Evolutionary conservation across 345 rosid species (phyloP).

Genomic region (Salix suchowensis): DNA sequence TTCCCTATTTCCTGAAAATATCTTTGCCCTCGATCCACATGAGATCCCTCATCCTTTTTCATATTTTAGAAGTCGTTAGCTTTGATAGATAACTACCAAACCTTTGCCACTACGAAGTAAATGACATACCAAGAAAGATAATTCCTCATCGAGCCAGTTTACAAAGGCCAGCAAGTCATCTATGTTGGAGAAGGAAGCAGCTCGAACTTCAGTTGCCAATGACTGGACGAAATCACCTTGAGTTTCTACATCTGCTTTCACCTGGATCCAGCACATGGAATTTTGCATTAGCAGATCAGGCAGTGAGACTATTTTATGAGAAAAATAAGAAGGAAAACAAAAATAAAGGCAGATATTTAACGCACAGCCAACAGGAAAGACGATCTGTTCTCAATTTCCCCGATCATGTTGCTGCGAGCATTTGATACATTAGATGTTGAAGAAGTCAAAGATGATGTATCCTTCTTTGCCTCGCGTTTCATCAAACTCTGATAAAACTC

Average conservation of each 20-base stretch:
- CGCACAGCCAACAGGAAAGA: conserved; percentile 90
- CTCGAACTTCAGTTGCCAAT: conserved; percentile 81
- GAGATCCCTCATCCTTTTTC: neutral
- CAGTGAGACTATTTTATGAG: conserved; percentile 12
- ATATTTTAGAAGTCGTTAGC: neutral
- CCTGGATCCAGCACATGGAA: conserved; percentile 40
- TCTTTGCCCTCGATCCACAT: neutral
- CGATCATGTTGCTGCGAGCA: conserved; percentile 94
- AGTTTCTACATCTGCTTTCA: conserved; percentile 96
- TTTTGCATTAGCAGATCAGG: conserved; percentile 10
- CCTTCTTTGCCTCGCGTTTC: conserved; percentile 97
- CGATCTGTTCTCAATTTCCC: conserved; percentile 89
- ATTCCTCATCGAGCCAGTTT: conserved; percentile 98
- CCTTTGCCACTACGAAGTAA: neutral
- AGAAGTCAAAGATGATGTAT: conserved; percentile 58
- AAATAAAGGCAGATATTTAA: conserved; percentile 17
- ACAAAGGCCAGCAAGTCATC: conserved; percentile 86
- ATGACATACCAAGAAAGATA: conserved; percentile 81
- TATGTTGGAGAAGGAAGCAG: conserved; percentile 62
- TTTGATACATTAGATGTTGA: conserved; percentile 58
- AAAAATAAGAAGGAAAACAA: neutral
- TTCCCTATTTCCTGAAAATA: conserved; percentile 5
- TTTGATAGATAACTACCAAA: neutral
- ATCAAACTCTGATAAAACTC: conserved; percentile 91
- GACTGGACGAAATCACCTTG: conserved; percentile 99